Evolutionary conservation across 208 protist genomes (phyloP), one percentile per base, ranked within the genome.

Genomic region (Leishmania tropica): DNA sequence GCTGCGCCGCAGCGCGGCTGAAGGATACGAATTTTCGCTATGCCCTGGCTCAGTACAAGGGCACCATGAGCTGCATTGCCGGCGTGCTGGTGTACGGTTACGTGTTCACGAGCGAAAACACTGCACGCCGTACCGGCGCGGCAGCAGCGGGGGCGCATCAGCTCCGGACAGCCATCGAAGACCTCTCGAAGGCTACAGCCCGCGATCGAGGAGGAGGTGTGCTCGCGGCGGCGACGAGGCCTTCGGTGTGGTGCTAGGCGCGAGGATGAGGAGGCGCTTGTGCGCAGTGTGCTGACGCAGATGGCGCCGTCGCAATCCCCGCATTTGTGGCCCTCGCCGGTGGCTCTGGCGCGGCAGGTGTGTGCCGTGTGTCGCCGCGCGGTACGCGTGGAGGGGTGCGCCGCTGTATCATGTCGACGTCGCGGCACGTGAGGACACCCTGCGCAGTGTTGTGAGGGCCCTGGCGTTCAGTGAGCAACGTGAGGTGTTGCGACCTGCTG

Each of bases 401-500:
- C 86, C 90, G 0, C 86, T 89, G 2, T 88, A 94, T 54, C 94
- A 91, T 77, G 92, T 95, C 42, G 87, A 95, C 76, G 94, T 71
- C 88, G 89, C 48, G 87, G 87, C 31, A 87, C 79, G 73, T n/a
- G 92, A 95, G 80, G 94, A 96, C 76, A 90, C 92, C 5, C 87
- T 95, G 75, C 90, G 91, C 62, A 85, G 85, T 31, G 85, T 92
- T 24, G 88, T 88, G 7, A 89, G 90, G 79, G 88, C 92, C 11
- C 75, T 97, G 19, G 92, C 92, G 15, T n/a, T n/a, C n/a, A n/a
- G 93, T 97, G 5, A 86, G 88, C 48, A 96, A 95, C 81, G 80
- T 96, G n/a, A 92, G 96, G 42, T 97, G 95, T 68, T 93, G 95
- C 15, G 93, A 97, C 79, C 67, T 97, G 54, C 54, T 58, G 11